These are phyloP conservation scores for Trichocladium antarcticum DNA, from an alignment of 495 filamentous ascomycete genomes.

Conservation along the genomic window DNA sequence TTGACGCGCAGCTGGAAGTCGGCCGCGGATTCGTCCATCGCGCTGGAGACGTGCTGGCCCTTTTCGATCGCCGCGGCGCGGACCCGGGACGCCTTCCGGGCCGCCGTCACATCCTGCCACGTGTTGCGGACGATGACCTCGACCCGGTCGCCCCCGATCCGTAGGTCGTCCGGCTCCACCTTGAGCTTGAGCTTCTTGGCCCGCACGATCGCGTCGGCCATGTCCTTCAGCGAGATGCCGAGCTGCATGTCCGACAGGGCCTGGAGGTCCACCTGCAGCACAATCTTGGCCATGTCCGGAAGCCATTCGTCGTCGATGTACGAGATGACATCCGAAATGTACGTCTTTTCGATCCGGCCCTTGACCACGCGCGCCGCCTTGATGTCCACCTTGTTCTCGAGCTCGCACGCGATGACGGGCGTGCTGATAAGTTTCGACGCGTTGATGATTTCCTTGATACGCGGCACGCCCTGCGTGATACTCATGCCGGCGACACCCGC, in stretches of 20 bases:
- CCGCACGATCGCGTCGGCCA: constrained; percentile 57
- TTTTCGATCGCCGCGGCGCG: constrained; percentile 34
- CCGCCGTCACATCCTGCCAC: constrained; percentile 29
- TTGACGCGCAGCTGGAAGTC: constrained; percentile 76
- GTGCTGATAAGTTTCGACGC: constrained; percentile 87
- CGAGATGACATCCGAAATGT: constrained; percentile 58
- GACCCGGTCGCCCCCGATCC: constrained; percentile 33
- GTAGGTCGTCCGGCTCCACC: constrained; percentile 31
- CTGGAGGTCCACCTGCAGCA: constrained; percentile 63
- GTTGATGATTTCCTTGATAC: constrained; percentile 99
- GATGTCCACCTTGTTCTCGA: constrained; percentile 57
- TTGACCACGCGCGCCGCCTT: constrained; percentile 77
- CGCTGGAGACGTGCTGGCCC: constrained; percentile 14
- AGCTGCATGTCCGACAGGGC: constrained; percentile 69
- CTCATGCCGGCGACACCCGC: constrained; percentile 98
- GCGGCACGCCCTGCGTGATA: constrained; percentile 95
- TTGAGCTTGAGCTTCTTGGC: constrained; percentile 73
- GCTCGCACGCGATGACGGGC: constrained; percentile 76
- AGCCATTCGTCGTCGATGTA: constrained; percentile 77
- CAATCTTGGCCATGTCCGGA: constrained; percentile 57
- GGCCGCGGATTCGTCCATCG: constrained; percentile 37
- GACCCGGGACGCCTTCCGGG: constrained; percentile 41
- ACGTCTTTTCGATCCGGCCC: constrained; percentile 82
- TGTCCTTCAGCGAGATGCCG: constrained; percentile 56
- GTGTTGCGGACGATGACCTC: constrained; percentile 47